Base-by-base conservation (phyloP, 345 rosid species). In the Anacardium occidentale region DNA sequence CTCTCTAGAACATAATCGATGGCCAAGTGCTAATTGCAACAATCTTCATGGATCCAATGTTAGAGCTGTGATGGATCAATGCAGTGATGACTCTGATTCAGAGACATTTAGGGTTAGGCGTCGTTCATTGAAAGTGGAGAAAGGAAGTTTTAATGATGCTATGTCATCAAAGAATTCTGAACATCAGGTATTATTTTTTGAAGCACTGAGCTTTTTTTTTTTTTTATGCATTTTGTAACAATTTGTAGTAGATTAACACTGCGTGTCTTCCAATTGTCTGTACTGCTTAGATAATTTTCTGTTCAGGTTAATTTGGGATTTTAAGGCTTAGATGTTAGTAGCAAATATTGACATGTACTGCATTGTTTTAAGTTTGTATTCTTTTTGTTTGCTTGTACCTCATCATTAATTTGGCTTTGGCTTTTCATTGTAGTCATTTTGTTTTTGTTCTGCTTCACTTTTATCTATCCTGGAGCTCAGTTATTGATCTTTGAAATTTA, bases 71-170 rank as follows among this genome's bases (percentile, higher is more conserved):
- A 44, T 55, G 54, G 89, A 87, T 68, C 86, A 85, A 54, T 82
- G 81, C 57, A 82, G 89, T 79, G 99, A 96, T 64, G 96, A 88
- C 79, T 93, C 98, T 69, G 99, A 93, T 70, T 83, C 86, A 0
- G 97, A 86, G 82, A 75, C 86, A 77, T 93, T 96, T 78, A 82
- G 97, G 81, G 99, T 96, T 66, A 96, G 93, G 81, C 95, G 99
- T 0, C 92, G 95, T n/a, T 83, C 96, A 11, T 2, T 76, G 73
- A 96, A 91, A 83, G 72, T 76, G 58, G 92, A 87, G 64, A 89
- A 83, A 76, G 83, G 92, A 78, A 64, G 77, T 62, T 82, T 81
- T 72, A 83, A 79, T 73, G 79, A 78, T 55, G 65, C 82, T 29
- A 60, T 53, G 60, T 63, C 84, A 18, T 79, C 84, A 2, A 87